These are phyloP conservation scores for Arxiozyma slooffiae DNA, from an alignment of 1,139 yeast species.

Conservation along the genomic window DNA sequence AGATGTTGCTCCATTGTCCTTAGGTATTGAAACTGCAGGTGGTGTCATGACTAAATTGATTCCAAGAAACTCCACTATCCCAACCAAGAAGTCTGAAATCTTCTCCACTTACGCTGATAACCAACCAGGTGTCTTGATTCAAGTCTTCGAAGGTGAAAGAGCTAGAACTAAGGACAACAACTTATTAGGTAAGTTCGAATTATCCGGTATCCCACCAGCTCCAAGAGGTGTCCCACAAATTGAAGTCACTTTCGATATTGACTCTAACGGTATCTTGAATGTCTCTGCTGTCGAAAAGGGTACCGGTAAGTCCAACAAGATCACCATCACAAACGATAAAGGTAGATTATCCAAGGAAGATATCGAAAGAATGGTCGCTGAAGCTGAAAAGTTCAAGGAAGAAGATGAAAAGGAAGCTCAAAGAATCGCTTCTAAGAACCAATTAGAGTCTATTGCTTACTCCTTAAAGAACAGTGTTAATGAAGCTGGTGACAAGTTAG, in stretches of 20 bases:
- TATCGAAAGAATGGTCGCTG: constrained; percentile 89
- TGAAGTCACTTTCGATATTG: constrained; percentile 86
- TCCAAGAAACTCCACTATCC: constrained; percentile 86
- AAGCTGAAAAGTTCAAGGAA: constrained; percentile 77
- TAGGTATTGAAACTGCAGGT: constrained; percentile 93
- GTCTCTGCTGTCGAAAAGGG: constrained; percentile 92
- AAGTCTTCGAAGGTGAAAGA: constrained; percentile 92
- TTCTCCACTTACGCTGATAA: constrained; percentile 89
- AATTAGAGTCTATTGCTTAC: constrained; percentile 85
- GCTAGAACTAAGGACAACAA: constrained; percentile 89
- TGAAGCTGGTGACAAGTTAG: constrained; percentile 77
- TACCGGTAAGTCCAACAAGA: constrained; percentile 71
- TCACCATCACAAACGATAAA: constrained; percentile 85
- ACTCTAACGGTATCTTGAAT: constrained; percentile 88
- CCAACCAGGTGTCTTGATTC: constrained; percentile 89
- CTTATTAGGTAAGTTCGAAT: constrained; percentile 86
- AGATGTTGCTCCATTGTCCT: constrained; percentile 82
- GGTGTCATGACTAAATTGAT: constrained; percentile 90
- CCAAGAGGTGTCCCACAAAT: constrained; percentile 96
- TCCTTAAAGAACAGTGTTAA: constrained; percentile 73
- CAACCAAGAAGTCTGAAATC: constrained; percentile 85
- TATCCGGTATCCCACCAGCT: constrained; percentile 88
- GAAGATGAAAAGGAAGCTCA: constrained; percentile 77
- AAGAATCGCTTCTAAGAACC: constrained; percentile 77
- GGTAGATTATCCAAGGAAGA: constrained; percentile 94